Percentiles rank a stretch among this genome's conserved stretches.
Conservation (phyloP, 169 alveolate genomes). For the Toxoplasma gondii region DNA sequence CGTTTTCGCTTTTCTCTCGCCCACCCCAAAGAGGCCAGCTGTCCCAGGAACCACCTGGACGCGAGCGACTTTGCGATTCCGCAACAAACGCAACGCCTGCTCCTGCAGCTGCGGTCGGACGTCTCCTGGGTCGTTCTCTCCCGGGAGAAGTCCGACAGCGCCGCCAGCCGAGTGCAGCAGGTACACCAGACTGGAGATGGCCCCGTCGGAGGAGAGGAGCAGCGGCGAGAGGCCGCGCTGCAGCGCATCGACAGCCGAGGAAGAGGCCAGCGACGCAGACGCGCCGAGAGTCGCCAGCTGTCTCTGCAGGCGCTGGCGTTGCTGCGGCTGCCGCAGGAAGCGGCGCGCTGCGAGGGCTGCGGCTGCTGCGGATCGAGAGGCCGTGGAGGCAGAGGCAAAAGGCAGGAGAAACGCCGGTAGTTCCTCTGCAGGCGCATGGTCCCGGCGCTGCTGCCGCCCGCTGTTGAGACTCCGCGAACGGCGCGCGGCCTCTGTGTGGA, state of each 20-base stretch:
- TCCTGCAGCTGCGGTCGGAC: constrained; percentile 58
- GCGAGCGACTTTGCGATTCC: not conserved
- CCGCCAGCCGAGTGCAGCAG: constrained; percentile 33
- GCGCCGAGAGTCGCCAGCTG: constrained; percentile 25
- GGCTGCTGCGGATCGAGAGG: constrained; percentile 17
- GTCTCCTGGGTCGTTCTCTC: not conserved
- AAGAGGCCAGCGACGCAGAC: not conserved
- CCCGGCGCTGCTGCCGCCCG: not conserved
- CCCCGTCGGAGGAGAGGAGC: constrained; percentile 52
- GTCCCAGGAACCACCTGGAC: not conserved
- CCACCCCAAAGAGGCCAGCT: not conserved
- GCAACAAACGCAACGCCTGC: constrained; percentile 50
- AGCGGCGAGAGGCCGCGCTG: constrained; percentile 48
- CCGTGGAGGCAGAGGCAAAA: constrained; percentile 24
- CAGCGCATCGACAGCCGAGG: constrained; percentile 23
- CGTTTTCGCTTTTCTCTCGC: not conserved
- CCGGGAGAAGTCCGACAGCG: constrained; percentile 28
- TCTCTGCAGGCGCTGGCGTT: constrained; percentile 50
- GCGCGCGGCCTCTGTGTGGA: not conserved
- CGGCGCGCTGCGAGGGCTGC: constrained; percentile 24
- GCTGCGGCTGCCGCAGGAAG: constrained; percentile 29
- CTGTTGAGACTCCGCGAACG: not conserved
- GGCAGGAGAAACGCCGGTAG: not conserved
- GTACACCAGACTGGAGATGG: constrained; percentile 1
- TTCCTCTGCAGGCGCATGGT: not conserved